A percentile compares a stretch with the other conserved stretches of the same genome.
Conservation (phyloP, 2,329 filamentous ascomycete species). For the Epichloe typhina region DNA sequence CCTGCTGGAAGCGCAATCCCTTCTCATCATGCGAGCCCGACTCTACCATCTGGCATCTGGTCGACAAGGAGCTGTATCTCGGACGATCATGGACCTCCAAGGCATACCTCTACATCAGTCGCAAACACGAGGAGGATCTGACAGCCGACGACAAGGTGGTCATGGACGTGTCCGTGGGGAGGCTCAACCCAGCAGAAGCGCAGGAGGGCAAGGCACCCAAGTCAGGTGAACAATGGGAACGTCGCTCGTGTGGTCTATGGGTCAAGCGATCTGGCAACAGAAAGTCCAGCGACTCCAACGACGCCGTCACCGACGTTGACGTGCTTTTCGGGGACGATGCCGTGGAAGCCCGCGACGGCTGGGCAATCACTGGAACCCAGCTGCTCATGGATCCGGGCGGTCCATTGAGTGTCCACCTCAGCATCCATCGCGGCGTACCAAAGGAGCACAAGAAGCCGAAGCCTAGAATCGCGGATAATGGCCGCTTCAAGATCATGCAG, state of each 20-base stretch:
- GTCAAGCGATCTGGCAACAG: conserved; percentile 60
- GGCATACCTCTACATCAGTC: conserved; percentile 70
- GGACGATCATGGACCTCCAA: conserved; percentile 58
- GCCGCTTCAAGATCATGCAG: conserved; percentile 95
- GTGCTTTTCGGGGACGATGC: conserved; percentile 84
- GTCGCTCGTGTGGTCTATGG: conserved; percentile 67
- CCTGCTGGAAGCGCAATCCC: conserved; percentile 61
- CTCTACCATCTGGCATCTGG: conserved; percentile 57
- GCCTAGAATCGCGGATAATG: conserved; percentile 72
- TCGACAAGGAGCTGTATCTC: conserved; percentile 84
- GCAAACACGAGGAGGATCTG: conserved; percentile 78
- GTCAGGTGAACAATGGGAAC: conserved; percentile 58
- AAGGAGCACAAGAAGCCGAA: conserved; percentile 53
- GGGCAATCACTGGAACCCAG: conserved; percentile 64
- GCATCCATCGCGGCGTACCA: conserved; percentile 59
- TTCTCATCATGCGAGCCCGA: conserved; percentile 69
- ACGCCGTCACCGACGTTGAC: conserved; percentile 68
- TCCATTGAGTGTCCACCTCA: conserved; percentile 59
- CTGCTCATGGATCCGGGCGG: conserved; percentile 54
- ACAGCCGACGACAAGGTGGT: conserved; percentile 62
- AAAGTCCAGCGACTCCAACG: conserved; percentile 61
- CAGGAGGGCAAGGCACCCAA: conserved; percentile 10
- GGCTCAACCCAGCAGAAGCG: conserved; percentile 46
- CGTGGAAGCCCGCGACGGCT: conserved; percentile 75
- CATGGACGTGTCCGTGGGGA: conserved; percentile 62